These are phyloP conservation scores for Calocybe indica DNA, from an alignment of 768 basidiomycete genomes.

Conservation along the genomic window DNA sequence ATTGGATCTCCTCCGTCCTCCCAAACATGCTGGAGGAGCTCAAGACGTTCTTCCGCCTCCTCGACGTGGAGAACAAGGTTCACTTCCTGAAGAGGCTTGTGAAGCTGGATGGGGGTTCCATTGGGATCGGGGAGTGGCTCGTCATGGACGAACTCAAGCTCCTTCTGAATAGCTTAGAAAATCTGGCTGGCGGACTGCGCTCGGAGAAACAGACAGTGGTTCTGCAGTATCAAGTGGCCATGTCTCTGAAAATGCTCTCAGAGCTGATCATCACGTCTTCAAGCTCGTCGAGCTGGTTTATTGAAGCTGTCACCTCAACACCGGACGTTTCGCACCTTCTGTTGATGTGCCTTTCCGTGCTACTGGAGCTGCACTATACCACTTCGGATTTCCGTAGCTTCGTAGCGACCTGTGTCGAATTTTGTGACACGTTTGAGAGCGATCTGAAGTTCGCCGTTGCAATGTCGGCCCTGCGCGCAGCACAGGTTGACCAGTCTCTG, in stretches of 20 bases:
- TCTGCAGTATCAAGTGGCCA: conserved; percentile 41
- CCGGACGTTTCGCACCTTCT: conserved; percentile 38
- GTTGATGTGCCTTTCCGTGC: conserved; percentile 31
- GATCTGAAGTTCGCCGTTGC: conserved; percentile 26
- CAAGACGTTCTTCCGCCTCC: conserved; percentile 44
- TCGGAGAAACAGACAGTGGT: conserved; percentile 29
- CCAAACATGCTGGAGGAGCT: conserved; percentile 54
- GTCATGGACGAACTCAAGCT: conserved; percentile 56
- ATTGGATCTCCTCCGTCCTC: conserved; percentile 50
- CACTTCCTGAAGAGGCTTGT: conserved; percentile 50
- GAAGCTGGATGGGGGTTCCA: conserved; percentile 47
- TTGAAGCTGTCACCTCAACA: conserved; percentile 32
- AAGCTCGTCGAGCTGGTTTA: conserved; percentile 35
- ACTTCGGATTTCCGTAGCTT: conserved; percentile 40
- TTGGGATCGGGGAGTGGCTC: conserved; percentile 66
- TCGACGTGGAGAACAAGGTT: conserved; percentile 51
- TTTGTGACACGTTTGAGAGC: conserved; percentile 19
- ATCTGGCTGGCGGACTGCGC: conserved; percentile 20
- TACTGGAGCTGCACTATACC: conserved; percentile 44
- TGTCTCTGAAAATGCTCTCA: conserved; percentile 43
- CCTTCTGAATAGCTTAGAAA: conserved; percentile 33
- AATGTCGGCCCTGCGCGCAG: conserved; percentile 24
- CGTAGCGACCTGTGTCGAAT: conserved; percentile 18
- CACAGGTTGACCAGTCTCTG: conserved; percentile 20
- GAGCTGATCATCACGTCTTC: conserved; percentile 37